Evolutionary conservation across 108 stramenopile species (phyloP).

Genomic region (Cylindrotheca fusiformis): DNA sequence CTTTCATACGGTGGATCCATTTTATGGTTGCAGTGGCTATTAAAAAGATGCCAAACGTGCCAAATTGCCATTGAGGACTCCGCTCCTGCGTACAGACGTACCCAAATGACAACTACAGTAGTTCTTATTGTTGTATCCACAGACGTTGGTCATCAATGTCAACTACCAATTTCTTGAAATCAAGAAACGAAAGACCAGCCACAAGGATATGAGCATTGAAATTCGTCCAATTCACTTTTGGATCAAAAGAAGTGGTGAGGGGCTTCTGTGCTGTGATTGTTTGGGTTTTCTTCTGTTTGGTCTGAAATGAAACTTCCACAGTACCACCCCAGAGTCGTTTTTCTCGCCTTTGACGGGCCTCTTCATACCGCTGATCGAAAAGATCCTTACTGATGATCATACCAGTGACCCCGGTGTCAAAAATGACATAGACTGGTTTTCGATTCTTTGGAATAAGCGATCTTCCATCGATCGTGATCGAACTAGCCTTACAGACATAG

Average conservation of each 20-base stretch:
- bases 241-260: constrained; percentile 49
- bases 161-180: constrained; percentile 33
- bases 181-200: constrained; percentile 53
- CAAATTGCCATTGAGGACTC: too few relatives aligned
- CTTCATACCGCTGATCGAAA: constrained; percentile 47
- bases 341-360: constrained; percentile 37
- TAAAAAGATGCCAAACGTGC: too few relatives aligned
- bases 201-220: constrained; percentile 54
- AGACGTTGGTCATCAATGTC: constrained; percentile 53
- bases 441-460: constrained; percentile 20
- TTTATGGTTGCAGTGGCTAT: too few relatives aligned
- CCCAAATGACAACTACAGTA: too few relatives aligned
- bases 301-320: constrained; percentile 42
- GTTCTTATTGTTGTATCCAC: constrained; percentile 10
- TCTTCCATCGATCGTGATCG: constrained; percentile 41
- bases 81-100: too few relatives aligned
- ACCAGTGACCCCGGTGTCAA: constrained; percentile 70
- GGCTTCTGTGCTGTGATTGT: constrained; percentile 40
- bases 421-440: constrained; percentile 51
- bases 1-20: too few relatives aligned
- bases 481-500: constrained; percentile 39
- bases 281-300: constrained; percentile 18
- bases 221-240: constrained; percentile 42
- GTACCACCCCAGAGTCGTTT: constrained; percentile 46
- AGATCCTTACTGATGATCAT: constrained; percentile 57